Evolutionary conservation across 2,329 filamentous ascomycete genomes (phyloP), one percentile per base, ranked within the genome.

Genomic region (Clonostachys sp.): DNA sequence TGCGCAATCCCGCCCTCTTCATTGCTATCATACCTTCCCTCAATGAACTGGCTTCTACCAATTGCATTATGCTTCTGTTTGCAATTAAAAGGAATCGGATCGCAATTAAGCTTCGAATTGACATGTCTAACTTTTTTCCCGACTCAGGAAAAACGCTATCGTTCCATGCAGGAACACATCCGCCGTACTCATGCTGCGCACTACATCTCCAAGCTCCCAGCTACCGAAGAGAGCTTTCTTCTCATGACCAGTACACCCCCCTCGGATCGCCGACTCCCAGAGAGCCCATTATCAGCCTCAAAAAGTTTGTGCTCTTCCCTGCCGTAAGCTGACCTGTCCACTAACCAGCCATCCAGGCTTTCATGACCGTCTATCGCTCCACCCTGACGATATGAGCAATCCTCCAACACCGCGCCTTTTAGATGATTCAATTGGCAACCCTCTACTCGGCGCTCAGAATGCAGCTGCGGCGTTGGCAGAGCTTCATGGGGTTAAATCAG

Each of bases 91-190:
- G 24, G 1, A 30, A 9, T n/a, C 24, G 24, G 24, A 30, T 30
- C 9, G 4, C 3, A 30, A 30, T 4, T 30, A 4, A 9, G 24
- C 24, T 30, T 30, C 24, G 24, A 10, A 30, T 30, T 30, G 24
- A 30, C 10, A 4, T 10, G 4, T 30, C 24, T 97, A 80, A 90
- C 91, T 94, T 39, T 42, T 14, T 51, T 45, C 50, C 47, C 50
- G 56, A 50, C 12, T 39, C 70, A 95, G 90, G 90, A 95, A 75
- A 95, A 95, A 72, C 83, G 89, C 57, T 99, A 91, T 74, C 91
- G 94, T 68, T 97, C 92, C 53, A 97, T 99, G 90, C 94, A 97
- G 72, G 94, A 99, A 80, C 94, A 99, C 65, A 97, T 99, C 62
- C 89, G 94, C 61, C 86, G 94, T 68, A 92, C 94, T 57, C 94